Conservation (phyloP, 768 basidiomycete genomes). For the Fomitopsis pulvina region DNA sequence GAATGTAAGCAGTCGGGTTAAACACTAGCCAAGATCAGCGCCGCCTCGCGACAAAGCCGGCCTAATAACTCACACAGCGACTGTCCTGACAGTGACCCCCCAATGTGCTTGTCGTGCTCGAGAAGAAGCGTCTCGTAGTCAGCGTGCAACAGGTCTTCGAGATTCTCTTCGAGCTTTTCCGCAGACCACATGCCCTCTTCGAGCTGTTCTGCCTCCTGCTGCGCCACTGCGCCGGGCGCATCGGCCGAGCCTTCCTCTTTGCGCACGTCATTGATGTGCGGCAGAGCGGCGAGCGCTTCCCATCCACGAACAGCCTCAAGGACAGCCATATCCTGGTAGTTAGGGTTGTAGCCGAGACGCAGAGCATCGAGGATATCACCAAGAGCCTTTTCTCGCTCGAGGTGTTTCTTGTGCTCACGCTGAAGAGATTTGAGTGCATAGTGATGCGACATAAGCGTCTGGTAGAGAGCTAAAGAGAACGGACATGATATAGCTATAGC, state of each 20-base stretch:
- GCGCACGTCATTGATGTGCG: constrained; percentile 64
- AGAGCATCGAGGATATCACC: constrained; percentile 80
- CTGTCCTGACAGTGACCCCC: constrained; percentile 28
- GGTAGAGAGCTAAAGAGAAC: constrained; percentile 65
- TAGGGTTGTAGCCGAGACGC: constrained; percentile 88
- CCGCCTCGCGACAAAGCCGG: neutral
- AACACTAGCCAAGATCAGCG: constrained; percentile 51
- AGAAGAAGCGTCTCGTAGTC: constrained; percentile 75
- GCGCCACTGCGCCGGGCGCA: constrained; percentile 23
- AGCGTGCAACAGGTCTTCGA: constrained; percentile 49
- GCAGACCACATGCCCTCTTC: constrained; percentile 59
- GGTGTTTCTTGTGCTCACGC: constrained; percentile 61
- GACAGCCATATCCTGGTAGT: constrained; percentile 99
- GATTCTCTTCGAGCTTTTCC: constrained; percentile 48
- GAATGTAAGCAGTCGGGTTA: constrained; percentile 75
- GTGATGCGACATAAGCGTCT: constrained; percentile 65
- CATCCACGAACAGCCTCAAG: constrained; percentile 94
- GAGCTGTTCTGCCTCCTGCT: constrained; percentile 38
- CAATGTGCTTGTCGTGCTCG: constrained; percentile 67
- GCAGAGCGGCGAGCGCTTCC: constrained; percentile 66
- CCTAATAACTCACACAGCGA: constrained; percentile 42
- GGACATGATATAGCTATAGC: neutral
- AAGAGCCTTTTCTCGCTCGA: constrained; percentile 70
- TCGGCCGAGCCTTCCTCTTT: constrained; percentile 30
- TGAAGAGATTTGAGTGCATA: constrained; percentile 73